Evolutionary conservation across 2,329 filamentous ascomycete species (phyloP).

Genomic region (Trichoderma sp.): DNA sequence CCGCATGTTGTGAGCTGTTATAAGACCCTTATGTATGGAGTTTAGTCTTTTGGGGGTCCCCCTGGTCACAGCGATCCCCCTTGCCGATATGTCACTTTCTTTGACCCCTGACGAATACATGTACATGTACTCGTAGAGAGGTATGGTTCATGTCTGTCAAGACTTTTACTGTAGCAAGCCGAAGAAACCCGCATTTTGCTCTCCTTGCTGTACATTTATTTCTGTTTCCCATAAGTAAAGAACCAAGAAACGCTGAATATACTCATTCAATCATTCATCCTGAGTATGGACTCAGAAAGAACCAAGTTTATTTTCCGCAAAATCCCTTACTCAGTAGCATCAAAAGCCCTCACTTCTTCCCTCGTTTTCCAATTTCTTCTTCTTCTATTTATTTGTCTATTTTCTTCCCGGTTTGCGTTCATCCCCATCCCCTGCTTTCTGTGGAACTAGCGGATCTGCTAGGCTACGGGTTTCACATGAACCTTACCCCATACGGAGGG

Average conservation of each 20-base stretch:
- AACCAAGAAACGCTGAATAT: neutral
- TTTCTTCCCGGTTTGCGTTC: neutral
- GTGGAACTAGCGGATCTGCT: neutral
- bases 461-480: constrained; percentile 4
- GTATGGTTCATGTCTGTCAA: neutral
- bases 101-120: neutral
- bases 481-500: neutral
- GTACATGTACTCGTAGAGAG: neutral
- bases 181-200: no score
- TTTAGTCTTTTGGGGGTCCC: neutral
- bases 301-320: neutral
- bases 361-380: neutral
- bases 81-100: neutral
- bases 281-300: neutral
- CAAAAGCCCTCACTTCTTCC: neutral
- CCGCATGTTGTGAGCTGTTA: neutral
- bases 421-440: constrained; percentile 1
- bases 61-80: neutral
- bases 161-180: neutral
- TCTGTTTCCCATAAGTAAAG: neutral
- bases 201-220: no score
- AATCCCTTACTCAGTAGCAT: neutral
- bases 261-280: neutral
- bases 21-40: neutral
- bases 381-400: neutral